A percentile compares a stretch with the other conserved stretches of the same genome.
These are phyloP conservation scores for Calonectria naviculata DNA, from an alignment of 2,329 filamentous ascomycete genomes.

Conservation along the genomic window DNA sequence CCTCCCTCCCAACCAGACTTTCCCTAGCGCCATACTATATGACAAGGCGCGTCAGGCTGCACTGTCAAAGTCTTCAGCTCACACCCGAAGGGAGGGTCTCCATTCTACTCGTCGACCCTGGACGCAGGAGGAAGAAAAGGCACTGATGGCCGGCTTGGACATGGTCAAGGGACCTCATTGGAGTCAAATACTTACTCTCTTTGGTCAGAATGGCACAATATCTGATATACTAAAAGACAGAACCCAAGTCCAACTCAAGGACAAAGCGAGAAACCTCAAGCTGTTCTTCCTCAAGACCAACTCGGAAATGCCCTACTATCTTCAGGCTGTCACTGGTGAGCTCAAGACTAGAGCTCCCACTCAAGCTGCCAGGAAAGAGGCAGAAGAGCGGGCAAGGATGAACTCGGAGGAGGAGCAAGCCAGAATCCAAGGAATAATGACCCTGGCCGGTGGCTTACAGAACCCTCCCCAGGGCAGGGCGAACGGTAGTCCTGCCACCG, in stretches of 20 bases:
- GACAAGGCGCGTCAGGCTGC: constrained; percentile 70
- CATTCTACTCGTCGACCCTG: constrained; percentile 80
- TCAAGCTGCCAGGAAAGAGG: constrained; percentile 76
- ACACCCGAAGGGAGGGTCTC: constrained; percentile 66
- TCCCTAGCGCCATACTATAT: constrained; percentile 66
- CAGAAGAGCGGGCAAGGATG: constrained; percentile 70
- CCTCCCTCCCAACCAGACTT: constrained; percentile 67
- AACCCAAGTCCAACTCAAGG: constrained; percentile 92
- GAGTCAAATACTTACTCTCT: constrained; percentile 90
- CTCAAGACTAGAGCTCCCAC: constrained; percentile 86
- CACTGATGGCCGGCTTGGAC: constrained; percentile 88
- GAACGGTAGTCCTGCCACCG: constrained; percentile 36
- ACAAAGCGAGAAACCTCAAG: constrained; percentile 91
- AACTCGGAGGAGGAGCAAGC: constrained; percentile 70
- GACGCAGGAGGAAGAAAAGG: constrained; percentile 90
- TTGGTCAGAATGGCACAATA: constrained; percentile 82
- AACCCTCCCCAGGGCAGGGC: constrained; percentile 48
- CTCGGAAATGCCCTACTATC: constrained; percentile 88
- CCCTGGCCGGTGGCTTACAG: constrained; percentile 64
- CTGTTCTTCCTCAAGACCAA: constrained; percentile 92
- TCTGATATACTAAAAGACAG: constrained; percentile 88
- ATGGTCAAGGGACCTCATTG: constrained; percentile 92
- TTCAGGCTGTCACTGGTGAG: constrained; percentile 90
- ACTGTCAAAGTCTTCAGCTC: constrained; percentile 65
- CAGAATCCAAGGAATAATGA: constrained; percentile 69